Base-by-base conservation (phyloP, 2,329 filamentous ascomycete species). In the Pseudogymnoascus sp. region DNA sequence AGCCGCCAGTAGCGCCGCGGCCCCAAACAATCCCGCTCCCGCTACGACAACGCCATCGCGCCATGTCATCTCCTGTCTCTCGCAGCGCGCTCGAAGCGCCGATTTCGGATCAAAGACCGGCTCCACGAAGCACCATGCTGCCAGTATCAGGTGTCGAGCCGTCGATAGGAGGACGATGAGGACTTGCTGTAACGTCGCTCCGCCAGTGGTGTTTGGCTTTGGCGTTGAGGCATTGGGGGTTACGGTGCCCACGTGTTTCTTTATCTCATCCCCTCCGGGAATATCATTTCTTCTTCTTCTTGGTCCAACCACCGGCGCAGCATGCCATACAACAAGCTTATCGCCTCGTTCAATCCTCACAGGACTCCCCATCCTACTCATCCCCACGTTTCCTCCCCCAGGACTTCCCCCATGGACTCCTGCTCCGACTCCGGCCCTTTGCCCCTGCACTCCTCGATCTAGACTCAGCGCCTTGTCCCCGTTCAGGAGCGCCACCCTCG, bases 61-160 rank as follows among this genome's bases (percentile, higher is more conserved):
- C 62, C 67, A 68, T 1, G 71, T 73, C 37, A 72, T 65, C 39
- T 62, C 57, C 4, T 70, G 67, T 23, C 51, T 62, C 26, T 68
- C 66, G 12, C 73, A 67, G 61, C 68, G 62, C 40, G 45, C 63
- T 40, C 66, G 62, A 11, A 68, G 26, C 14, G 26, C 61, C 23
- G 67, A 66, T 6, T 71, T 67, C 6, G 68, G 66, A 67, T 77
- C 69, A 64, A 80, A 77, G 11, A 78, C 75, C 1, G 77, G 77
- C 60, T 68, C 68, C 14, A 79, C 72, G 11, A 74, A 63, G 37
- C 65, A 47, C 66, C 67, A 68, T 4, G 65, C 42, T 63, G 64
- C 75, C 72, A 77, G 68, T 18, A 67, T 62, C 40, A 67, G 21
- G 11, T 40, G n/a, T 8, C 37, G 14, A 16, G n/a, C n/a, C 37